Base-by-base conservation (phyloP, 345 rosid species). In the Combretum micranthum region DNA sequence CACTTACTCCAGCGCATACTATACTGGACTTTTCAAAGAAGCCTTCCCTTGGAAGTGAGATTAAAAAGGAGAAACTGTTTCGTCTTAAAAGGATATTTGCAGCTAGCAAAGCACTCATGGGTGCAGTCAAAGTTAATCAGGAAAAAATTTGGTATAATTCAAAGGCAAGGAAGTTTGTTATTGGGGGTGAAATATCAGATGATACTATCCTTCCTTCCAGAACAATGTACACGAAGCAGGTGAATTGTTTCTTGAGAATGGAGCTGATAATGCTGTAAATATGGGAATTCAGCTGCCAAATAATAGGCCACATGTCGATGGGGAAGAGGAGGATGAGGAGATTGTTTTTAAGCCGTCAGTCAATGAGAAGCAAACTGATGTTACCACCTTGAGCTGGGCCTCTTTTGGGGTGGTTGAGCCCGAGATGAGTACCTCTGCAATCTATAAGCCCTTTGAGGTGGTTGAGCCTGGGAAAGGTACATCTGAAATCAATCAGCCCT, bases 251-350 rank as follows among this genome's bases (percentile, higher is more conserved):
- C 73, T 60, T 64, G 79, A 81, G 57, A 64, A 62, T 61, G 70
- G 66, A 58, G 60, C 58, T 48, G 72, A 64, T 47, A 63, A 75
- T 68, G 47, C 61, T 7, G 54, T 58, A 51, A 66, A 63, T 51
- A 23, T 70, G 57, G 75, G 69, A 52, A 52, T 63, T 45, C 56
- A 53, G 47, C 78, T 56, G 64, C 68, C 66, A 52, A 82, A 63
- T 45, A 66, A 69, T 57, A 77, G 68, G 52, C 56, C 64, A 59
- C 68, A 64, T 23, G n/a, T 74, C 63, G 90, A 75, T 49, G 92
- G 73, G 65, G 97, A 89, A 18, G 99, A 80, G 23, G 96, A 88
- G 44, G 99, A 87, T 56, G 99, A 93, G 77, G 96, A 79, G 55
- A 93, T 93, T 77, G 95, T 93, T 68, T 93, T 89, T 72, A 84